Conservation (phyloP, 1,139 yeast species). For the Suhomyces terraborum region DNA sequence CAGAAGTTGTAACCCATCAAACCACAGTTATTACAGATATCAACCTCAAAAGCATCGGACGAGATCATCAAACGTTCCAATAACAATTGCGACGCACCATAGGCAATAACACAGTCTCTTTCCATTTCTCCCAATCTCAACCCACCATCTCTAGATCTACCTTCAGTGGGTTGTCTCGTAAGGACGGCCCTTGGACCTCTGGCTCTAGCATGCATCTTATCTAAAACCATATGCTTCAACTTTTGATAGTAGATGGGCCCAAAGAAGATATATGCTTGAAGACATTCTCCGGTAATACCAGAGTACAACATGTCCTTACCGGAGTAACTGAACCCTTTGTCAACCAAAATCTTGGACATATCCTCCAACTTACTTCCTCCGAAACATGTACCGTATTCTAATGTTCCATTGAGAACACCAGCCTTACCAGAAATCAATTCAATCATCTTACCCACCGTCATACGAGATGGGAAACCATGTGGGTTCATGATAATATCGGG, state of each 20-base stretch:
- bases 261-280: constrained; percentile 96
- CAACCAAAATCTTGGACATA: constrained; percentile 90
- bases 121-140: constrained; percentile 99
- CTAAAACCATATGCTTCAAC: constrained; percentile 97
- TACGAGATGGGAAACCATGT: constrained; percentile 99
- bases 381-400: constrained; percentile 97
- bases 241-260: constrained; percentile 98
- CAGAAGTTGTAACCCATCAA: constrained; percentile 90
- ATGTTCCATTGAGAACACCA: constrained; percentile 87
- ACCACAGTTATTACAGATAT: constrained; percentile 97
- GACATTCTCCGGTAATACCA: constrained; percentile 97
- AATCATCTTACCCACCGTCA: constrained; percentile 99
- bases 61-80: constrained; percentile 98
- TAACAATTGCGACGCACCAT: constrained; percentile 97
- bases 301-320: constrained; percentile 98
- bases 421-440: constrained; percentile 97
- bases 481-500: constrained; percentile 99
- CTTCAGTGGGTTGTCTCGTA: constrained; percentile 98
- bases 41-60: constrained; percentile 97
- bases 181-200: constrained; percentile 98
- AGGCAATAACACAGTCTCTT: constrained; percentile 99
- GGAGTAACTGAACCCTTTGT: constrained; percentile 89
- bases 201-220: constrained; percentile 99
- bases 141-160: constrained; percentile 99
- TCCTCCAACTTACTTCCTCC: constrained; percentile 96